Evolutionary conservation across 257 asterid species (phyloP), one percentile per base, ranked within the genome.

Genomic region (Sherardia arvensis): DNA sequence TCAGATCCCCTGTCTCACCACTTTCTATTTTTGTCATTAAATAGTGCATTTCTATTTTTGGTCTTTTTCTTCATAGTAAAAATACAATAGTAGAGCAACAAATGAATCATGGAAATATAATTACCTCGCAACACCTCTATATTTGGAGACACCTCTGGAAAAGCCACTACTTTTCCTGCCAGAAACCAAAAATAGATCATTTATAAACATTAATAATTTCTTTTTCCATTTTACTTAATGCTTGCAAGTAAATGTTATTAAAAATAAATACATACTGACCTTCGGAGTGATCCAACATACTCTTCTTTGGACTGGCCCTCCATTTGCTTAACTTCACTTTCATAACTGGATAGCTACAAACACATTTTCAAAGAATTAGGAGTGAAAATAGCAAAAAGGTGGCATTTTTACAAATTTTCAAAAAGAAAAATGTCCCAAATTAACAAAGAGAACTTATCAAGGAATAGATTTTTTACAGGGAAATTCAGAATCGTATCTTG

Each of bases 121-220:
- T 34, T 82, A 87, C 99, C 99, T 90, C 21, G 99, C 99, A 0
- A 93, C 99, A 7, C 99, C 99, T 77, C 97, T 87, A 47, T 87
- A 93, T 65, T 93, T 90, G 1, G 99, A 93, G 53, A 93, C 99
- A 21, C 99, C 99, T 0, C 99, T 85, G 2, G 99, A 90, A 78
- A 93, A 93, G 0, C 99, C 99, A 25, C 95, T 93, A 78, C 99
- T 93, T 73, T 90, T 93, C 69, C 99, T 93, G 81, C 65, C 32
- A 67, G 59, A 49, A 18, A 2, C 23, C 32, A 67, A 61, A 49
- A 18, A 2, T 10, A 49, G 47, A 38, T 4, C 3, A 38, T 11
- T 49, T 3, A 4, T 49, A n/a, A 2, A 49, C 1, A 49, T 15
- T 43, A n/a, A 14, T 15, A 15, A 43, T 14, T 43, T 4, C 10